Evolutionary conservation across 768 basidiomycete species (phyloP).

Genomic region (Leccinum longicurvipes): DNA sequence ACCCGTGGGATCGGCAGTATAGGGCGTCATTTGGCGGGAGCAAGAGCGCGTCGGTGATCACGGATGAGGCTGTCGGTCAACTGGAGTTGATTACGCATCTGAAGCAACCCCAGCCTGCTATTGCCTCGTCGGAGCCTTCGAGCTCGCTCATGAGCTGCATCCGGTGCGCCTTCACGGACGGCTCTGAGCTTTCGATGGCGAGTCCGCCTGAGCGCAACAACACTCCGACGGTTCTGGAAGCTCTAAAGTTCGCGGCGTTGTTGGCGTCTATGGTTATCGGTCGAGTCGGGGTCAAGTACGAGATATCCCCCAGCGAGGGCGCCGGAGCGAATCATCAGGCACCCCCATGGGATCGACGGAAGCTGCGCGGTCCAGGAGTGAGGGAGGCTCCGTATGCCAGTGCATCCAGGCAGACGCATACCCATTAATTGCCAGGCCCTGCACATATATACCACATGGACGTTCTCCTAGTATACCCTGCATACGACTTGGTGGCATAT

Average conservation of each 20-base stretch:
- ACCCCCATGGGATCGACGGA: constrained; percentile 37
- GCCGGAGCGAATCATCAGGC: constrained; percentile 30
- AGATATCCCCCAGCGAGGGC: constrained; percentile 20
- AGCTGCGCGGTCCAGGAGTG: constrained; percentile 7
- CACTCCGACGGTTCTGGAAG: constrained; percentile 43
- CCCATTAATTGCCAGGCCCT: not conserved
- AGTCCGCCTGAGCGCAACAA: constrained; percentile 24
- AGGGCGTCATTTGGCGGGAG: constrained; percentile 3
- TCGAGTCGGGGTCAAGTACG: constrained; percentile 28
- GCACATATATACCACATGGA: not conserved
- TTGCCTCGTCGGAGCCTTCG: not conserved
- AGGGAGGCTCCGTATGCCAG: not conserved
- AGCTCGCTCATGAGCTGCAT: constrained; percentile 17
- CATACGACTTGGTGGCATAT: not conserved
- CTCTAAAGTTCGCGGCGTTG: constrained; percentile 48
- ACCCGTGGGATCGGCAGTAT: constrained; percentile 28
- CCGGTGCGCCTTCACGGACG: constrained; percentile 1
- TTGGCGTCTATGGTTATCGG: constrained; percentile 44
- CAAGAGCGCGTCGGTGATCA: constrained; percentile 21
- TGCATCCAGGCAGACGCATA: constrained; percentile 10
- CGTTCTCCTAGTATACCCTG: not conserved
- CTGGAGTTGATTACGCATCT: constrained; percentile 19
- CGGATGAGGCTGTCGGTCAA: constrained; percentile 13
- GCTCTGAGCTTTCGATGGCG: not conserved
- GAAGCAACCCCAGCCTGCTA: not conserved